Percentiles rank a stretch among this genome's conserved stretches.
Evolutionary conservation across 139 green algal genomes (phyloP).

Genomic region (Auxenochlorella protothecoides): DNA sequence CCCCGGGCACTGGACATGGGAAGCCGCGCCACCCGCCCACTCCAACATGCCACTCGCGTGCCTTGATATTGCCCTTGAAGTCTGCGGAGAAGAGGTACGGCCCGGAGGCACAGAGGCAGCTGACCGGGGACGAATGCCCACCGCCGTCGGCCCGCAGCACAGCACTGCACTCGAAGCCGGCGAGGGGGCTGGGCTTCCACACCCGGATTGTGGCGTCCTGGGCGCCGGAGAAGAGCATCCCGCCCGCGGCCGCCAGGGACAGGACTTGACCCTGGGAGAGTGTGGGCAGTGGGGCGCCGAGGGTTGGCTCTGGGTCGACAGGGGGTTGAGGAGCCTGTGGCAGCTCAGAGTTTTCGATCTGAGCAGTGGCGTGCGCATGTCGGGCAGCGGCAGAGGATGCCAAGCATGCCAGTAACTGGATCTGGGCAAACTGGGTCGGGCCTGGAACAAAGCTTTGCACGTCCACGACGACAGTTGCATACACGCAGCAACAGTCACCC

Average conservation of each 20-base stretch:
- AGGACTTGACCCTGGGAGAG: constrained; percentile 31
- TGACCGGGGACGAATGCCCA: constrained; percentile 44
- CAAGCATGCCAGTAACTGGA: too few species aligned
- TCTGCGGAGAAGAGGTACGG: constrained; percentile 62
- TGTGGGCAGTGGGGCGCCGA: neutral
- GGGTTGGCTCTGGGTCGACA: neutral
- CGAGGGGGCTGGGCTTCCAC: constrained; percentile 50
- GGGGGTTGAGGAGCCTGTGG: neutral
- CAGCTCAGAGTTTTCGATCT: too few species aligned
- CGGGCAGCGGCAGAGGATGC: too few species aligned
- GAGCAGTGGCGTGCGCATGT: too few species aligned
- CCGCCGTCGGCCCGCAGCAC: constrained; percentile 24
- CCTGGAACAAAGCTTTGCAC: too few species aligned
- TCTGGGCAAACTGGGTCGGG: too few species aligned
- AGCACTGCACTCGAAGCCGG: constrained; percentile 34
- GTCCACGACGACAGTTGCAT: too few species aligned
- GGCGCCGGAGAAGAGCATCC: constrained; percentile 47
- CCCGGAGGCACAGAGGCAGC: constrained; percentile 25
- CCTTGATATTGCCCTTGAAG: constrained; percentile 49
- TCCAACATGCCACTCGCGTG: neutral
- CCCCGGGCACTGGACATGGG: too few species aligned
- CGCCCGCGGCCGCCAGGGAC: constrained; percentile 26
- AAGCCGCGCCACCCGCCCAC: too few species aligned
- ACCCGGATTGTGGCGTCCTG: constrained; percentile 58
- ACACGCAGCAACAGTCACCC: too few species aligned